A percentile compares a stretch with the other conserved stretches of the same genome.
These are phyloP conservation scores for Xylariaceae sp. DNA, from an alignment of 2,329 filamentous ascomycete species.

Conservation along the genomic window DNA sequence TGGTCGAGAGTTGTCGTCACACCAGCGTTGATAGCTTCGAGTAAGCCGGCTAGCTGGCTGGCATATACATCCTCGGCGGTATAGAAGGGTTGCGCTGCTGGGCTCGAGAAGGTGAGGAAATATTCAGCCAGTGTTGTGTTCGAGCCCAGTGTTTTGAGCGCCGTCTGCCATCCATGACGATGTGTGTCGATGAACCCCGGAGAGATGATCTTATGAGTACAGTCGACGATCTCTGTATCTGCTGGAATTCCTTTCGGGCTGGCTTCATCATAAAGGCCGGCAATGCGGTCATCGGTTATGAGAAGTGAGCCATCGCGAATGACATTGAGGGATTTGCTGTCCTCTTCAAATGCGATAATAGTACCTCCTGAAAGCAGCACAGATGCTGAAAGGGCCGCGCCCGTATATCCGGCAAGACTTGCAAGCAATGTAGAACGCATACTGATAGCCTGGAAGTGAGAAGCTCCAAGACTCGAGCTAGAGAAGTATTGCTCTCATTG, in stretches of 20 bases:
- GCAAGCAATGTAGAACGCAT: slow-evolving; percentile 32
- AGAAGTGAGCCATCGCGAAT: slow-evolving; percentile 44
- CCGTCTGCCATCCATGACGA: slow-evolving; percentile 63
- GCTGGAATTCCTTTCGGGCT: slow-evolving; percentile 33
- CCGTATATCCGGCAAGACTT: slow-evolving; percentile 37
- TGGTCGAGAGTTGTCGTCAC: slow-evolving; percentile 62
- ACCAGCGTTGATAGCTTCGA: slow-evolving; percentile 59
- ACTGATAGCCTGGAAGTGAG: not conserved
- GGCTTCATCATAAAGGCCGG: slow-evolving; percentile 38
- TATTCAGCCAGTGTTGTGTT: slow-evolving; percentile 59
- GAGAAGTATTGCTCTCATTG: too few species aligned
- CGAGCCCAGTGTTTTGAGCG: slow-evolving; percentile 57
- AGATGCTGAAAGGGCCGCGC: slow-evolving; percentile 38
- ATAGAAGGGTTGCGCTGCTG: slow-evolving; percentile 41
- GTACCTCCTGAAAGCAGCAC: slow-evolving; percentile 40
- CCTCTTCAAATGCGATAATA: slow-evolving; percentile 39
- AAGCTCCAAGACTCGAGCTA: not conserved
- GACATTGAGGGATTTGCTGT: slow-evolving; percentile 36
- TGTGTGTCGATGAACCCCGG: slow-evolving; percentile 66
- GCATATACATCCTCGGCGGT: slow-evolving; percentile 54
- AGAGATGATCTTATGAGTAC: slow-evolving; percentile 57
- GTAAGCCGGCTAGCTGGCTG: slow-evolving; percentile 53
- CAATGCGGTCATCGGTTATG: slow-evolving; percentile 45
- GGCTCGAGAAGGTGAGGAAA: slow-evolving; percentile 50
- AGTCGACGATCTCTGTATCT: slow-evolving; percentile 53